Evolutionary conservation across 2,329 filamentous ascomycete species (phyloP).

Genomic region (Ophiostoma montium): DNA sequence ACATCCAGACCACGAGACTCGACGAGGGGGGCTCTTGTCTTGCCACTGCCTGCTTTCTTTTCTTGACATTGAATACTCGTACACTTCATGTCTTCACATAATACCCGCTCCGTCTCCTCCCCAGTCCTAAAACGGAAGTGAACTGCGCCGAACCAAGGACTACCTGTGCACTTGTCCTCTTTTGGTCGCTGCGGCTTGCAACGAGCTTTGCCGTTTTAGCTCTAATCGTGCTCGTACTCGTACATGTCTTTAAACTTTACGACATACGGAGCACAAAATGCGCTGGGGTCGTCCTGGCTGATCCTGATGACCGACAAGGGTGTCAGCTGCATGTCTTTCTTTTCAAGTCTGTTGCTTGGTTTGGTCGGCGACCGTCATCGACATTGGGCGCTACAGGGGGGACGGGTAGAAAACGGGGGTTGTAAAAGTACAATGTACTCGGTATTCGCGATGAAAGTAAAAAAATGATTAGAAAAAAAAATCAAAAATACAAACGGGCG

Average conservation of each 20-base stretch:
- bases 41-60: neutral
- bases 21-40: too few species aligned
- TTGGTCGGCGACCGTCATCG: constrained; percentile 1
- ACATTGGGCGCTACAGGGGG: neutral
- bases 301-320: constrained; percentile 1
- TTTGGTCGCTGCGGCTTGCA: neutral
- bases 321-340: neutral
- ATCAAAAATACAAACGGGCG: too few species aligned
- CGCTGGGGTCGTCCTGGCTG: neutral
- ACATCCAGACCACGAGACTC: too few species aligned
- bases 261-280: neutral
- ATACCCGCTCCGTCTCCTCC: neutral
- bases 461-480: too few species aligned
- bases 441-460: neutral
- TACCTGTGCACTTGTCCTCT: neutral
- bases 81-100: neutral
- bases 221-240: too few species aligned
- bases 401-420: neutral
- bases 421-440: neutral
- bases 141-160: constrained; percentile 2
- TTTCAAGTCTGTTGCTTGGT: neutral
- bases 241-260: neutral
- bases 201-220: neutral
- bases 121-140: neutral
- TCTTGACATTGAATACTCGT: neutral